A percentile compares a stretch with the other conserved stretches of the same genome.
Evolutionary conservation across 306 rosid species (phyloP).

Genomic region (Benincasa hispida): DNA sequence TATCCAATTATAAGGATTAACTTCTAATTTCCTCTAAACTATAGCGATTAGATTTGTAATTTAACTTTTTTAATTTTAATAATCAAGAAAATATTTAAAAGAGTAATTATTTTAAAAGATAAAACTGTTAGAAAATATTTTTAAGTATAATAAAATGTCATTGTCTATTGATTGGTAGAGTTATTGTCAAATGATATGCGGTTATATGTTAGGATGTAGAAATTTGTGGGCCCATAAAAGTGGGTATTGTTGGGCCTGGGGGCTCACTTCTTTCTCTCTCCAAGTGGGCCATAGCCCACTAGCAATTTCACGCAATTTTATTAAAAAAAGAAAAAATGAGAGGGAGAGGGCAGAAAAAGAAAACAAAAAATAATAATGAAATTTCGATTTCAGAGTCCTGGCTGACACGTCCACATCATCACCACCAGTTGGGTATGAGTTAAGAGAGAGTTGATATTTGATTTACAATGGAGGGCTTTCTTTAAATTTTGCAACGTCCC

Average conservation of each 20-base stretch:
- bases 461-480: neutral
- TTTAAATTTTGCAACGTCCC: neutral
- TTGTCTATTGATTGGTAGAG: too few relatives aligned
- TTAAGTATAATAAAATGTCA: too few relatives aligned
- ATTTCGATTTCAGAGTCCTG: neutral
- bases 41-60: too few relatives aligned
- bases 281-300: constrained; percentile 10
- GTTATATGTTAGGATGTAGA: neutral
- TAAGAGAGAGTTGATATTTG: neutral
- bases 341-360: neutral
- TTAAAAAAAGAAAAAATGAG: too few relatives aligned
- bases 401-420: constrained; percentile 3
- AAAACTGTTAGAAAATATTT: too few relatives aligned
- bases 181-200: neutral
- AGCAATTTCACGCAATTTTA: neutral
- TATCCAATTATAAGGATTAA: too few relatives aligned
- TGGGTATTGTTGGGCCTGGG: constrained; percentile 5
- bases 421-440: neutral
- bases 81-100: too few relatives aligned
- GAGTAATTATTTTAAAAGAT: too few relatives aligned
- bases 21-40: too few relatives aligned
- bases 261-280: neutral
- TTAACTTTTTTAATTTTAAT: too few relatives aligned
- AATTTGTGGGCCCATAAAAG: neutral
- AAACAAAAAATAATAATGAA: neutral